These are phyloP conservation scores for Euclidium syriacum DNA, from an alignment of 345 rosid species.

Conservation along the genomic window DNA sequence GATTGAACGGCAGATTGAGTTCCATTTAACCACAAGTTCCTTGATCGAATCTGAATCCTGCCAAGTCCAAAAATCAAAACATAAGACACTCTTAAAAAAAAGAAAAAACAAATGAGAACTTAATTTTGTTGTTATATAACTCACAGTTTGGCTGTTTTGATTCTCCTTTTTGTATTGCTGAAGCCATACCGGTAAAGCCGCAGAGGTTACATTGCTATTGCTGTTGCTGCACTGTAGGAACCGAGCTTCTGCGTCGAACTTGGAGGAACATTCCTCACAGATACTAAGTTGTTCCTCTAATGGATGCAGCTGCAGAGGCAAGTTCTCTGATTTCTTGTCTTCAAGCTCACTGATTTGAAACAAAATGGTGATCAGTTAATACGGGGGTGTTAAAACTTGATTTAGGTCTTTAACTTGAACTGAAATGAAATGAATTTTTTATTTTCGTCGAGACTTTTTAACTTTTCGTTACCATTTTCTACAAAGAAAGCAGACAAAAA, in stretches of 20 bases:
- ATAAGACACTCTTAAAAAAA: background rate
- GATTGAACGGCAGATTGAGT: conserved; percentile 48
- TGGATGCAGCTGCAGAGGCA: conserved; percentile 32
- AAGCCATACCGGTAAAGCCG: conserved; percentile 84
- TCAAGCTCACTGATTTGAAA: conserved; percentile 16
- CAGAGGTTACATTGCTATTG: conserved; percentile 33
- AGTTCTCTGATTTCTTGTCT: conserved; percentile 40
- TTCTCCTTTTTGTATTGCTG: conserved; percentile 58
- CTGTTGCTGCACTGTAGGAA: conserved; percentile 27
- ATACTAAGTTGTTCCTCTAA: conserved; percentile 38
- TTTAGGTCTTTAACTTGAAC: background rate
- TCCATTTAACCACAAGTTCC: conserved; percentile 63
- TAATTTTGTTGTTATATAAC: background rate
- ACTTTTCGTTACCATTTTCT: background rate
- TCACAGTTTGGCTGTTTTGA: conserved; percentile 31
- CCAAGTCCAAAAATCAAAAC: conserved; percentile 18
- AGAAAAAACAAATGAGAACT: background rate
- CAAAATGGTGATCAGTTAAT: background rate
- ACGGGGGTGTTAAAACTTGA: background rate
- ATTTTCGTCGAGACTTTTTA: no score
- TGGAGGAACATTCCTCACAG: conserved; percentile 44
- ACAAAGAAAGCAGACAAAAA: background rate
- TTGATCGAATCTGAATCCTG: conserved; percentile 47
- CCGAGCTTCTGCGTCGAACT: conserved; percentile 47
- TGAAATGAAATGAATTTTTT: background rate